Conservation (phyloP, 495 filamentous ascomycete species). For the Pseudevernia furfuracea region DNA sequence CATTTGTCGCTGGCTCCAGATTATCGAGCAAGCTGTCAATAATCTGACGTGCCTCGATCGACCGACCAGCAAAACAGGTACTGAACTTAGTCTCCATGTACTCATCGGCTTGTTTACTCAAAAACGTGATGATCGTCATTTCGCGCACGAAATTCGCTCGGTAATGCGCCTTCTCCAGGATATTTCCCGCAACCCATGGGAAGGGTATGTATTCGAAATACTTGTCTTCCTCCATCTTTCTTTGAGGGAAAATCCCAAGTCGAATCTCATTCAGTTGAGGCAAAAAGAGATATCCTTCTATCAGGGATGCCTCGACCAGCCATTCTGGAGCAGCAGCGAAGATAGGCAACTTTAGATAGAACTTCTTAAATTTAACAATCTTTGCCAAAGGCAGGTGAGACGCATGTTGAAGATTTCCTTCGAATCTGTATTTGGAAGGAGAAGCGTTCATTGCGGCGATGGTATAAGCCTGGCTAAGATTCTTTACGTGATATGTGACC, state of each 20-base stretch:
- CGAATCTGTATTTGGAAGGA: background rate
- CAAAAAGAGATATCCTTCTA: constrained; percentile 28
- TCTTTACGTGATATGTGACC: constrained; percentile 29
- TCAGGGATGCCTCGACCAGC: constrained; percentile 26
- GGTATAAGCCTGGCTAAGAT: constrained; percentile 31
- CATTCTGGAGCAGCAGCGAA: constrained; percentile 27
- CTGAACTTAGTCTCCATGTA: constrained; percentile 34
- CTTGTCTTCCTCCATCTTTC: constrained; percentile 30
- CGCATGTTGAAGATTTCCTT: background rate
- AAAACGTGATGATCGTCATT: constrained; percentile 36
- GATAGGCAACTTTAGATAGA: constrained; percentile 26
- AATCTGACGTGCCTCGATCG: background rate
- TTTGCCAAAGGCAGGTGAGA: background rate
- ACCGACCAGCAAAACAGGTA: background rate
- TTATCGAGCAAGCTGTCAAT: constrained; percentile 1
- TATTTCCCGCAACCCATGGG: constrained; percentile 8
- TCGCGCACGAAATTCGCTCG: constrained; percentile 26
- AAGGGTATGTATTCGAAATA: constrained; percentile 39
- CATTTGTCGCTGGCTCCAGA: background rate
- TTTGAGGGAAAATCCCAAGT: constrained; percentile 29
- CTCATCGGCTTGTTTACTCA: constrained; percentile 38
- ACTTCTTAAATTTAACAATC: constrained; percentile 11
- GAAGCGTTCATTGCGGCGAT: constrained; percentile 29
- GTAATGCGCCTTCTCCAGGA: background rate
- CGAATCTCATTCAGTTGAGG: constrained; percentile 21